A percentile compares a stretch with the other conserved stretches of the same genome.
These are phyloP conservation scores for Penicillium ochrochloron DNA, from an alignment of 495 filamentous ascomycete species.

Conservation along the genomic window DNA sequence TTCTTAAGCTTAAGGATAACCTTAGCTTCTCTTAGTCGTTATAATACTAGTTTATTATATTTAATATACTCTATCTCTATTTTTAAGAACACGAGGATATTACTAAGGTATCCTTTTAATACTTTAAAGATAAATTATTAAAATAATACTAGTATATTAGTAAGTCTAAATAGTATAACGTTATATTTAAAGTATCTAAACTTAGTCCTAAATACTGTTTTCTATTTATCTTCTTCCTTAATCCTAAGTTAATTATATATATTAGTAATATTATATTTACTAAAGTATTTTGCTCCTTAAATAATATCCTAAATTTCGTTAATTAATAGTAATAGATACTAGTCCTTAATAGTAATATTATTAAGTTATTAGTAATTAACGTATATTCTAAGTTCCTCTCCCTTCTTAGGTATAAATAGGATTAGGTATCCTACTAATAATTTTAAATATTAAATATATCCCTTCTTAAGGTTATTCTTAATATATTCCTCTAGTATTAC, in stretches of 20 bases:
- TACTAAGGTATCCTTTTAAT: background rate
- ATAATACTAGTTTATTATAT: slow-evolving; percentile 9
- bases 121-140: slow-evolving; percentile 6
- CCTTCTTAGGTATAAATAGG: slow-evolving; percentile 37
- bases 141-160: slow-evolving; percentile 21
- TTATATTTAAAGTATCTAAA: slow-evolving; percentile 23
- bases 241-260: slow-evolving; percentile 24
- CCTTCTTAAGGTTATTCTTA: slow-evolving; percentile 6
- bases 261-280: slow-evolving; percentile 32
- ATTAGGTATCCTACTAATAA: slow-evolving; percentile 14
- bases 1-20: slow-evolving; percentile 23
- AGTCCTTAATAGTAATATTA: slow-evolving; percentile 32
- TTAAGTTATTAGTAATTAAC: slow-evolving; percentile 35
- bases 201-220: slow-evolving; percentile 27
- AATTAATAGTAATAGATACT: slow-evolving; percentile 28
- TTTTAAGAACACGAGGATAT: slow-evolving; percentile 1
- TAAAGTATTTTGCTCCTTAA: slow-evolving; percentile 27
- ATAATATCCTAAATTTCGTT: slow-evolving; percentile 26
- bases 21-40: slow-evolving; percentile 10
- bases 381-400: slow-evolving; percentile 26
- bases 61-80: background rate
- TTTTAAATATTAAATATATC: background rate
- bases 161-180: slow-evolving; percentile 27
- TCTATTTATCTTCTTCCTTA: slow-evolving; percentile 21
- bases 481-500: slow-evolving; percentile 14